phyloP scores from a whole-genome alignment of 345 rosid species.

The Nasturtium officinale region DNA sequence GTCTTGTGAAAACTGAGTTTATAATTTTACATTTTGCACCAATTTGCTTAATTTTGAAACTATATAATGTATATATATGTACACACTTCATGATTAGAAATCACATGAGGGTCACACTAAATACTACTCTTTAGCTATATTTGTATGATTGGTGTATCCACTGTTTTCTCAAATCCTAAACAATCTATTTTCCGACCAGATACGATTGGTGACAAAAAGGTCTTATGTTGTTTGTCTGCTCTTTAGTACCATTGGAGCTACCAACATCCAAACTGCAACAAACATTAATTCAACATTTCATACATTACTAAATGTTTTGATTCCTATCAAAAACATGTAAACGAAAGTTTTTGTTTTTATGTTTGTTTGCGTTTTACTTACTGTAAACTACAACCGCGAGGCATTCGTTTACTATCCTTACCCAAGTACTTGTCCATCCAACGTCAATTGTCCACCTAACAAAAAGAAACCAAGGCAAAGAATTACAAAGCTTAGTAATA shows the following conservation, averaged over 20 bases:
- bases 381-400: constrained; percentile 87
- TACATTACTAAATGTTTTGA: background rate
- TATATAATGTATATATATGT: background rate
- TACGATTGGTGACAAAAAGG: constrained; percentile 9
- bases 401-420: constrained; percentile 88
- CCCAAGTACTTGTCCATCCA: constrained; percentile 99
- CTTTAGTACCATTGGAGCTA: constrained; percentile 69
- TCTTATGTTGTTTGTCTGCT: constrained; percentile 46
- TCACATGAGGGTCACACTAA: background rate
- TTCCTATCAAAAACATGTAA: background rate
- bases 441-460: constrained; percentile 97
- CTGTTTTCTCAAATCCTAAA: no score
- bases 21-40: background rate
- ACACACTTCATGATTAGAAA: background rate
- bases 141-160: background rate
- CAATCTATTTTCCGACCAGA: constrained; percentile 11
- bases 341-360: background rate
- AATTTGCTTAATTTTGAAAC: background rate
- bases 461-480: background rate
- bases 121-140: constrained; percentile 4
- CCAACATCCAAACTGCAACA: constrained; percentile 89
- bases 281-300: background rate
- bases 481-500: no score
- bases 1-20: constrained; percentile 14
- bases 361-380: constrained; percentile 43